phyloP scores from a whole-genome alignment of 225 moss, liverwort and hornwort genomes.

The Polytrichum commune region DNA sequence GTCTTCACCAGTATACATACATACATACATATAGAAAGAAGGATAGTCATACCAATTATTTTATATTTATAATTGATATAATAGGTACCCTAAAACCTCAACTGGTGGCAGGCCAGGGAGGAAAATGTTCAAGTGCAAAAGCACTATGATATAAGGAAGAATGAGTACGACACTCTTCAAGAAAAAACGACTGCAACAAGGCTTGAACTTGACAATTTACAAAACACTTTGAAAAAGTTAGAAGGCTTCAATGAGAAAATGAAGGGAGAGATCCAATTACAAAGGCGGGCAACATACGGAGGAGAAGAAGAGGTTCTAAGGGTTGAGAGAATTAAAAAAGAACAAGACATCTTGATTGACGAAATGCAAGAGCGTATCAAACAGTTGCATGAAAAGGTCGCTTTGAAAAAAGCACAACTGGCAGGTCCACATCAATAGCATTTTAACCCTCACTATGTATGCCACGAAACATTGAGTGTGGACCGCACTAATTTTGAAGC shows the following conservation, averaged over 20 bases:
- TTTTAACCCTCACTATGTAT: too few relatives aligned
- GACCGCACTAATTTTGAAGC: too few relatives aligned
- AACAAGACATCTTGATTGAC: constrained; percentile 74
- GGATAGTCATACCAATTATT: too few relatives aligned
- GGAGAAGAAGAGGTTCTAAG: constrained; percentile 59
- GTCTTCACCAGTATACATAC: too few relatives aligned
- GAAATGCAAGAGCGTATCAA: constrained; percentile 73
- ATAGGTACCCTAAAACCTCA: not conserved
- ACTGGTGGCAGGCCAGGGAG: constrained; percentile 21
- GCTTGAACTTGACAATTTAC: constrained; percentile 31
- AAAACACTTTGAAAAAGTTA: constrained; percentile 25
- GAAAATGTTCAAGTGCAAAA: constrained; percentile 28
- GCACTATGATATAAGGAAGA: constrained; percentile 9
- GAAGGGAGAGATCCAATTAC: constrained; percentile 42
- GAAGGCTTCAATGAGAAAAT: constrained; percentile 19
- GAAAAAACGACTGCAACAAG: constrained; percentile 8
- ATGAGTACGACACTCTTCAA: constrained; percentile 14
- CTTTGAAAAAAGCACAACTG: constrained; percentile 50
- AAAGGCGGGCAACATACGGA: constrained; percentile 68
- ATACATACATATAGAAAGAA: too few relatives aligned
- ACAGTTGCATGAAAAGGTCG: constrained; percentile 45
- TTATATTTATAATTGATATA: too few relatives aligned
- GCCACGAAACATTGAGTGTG: too few relatives aligned
- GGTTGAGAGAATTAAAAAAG: constrained; percentile 56
- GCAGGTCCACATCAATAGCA: constrained; percentile 35